Conservation (phyloP, 495 filamentous ascomycete species). For the Staphylotrichum tortipilum region DNA sequence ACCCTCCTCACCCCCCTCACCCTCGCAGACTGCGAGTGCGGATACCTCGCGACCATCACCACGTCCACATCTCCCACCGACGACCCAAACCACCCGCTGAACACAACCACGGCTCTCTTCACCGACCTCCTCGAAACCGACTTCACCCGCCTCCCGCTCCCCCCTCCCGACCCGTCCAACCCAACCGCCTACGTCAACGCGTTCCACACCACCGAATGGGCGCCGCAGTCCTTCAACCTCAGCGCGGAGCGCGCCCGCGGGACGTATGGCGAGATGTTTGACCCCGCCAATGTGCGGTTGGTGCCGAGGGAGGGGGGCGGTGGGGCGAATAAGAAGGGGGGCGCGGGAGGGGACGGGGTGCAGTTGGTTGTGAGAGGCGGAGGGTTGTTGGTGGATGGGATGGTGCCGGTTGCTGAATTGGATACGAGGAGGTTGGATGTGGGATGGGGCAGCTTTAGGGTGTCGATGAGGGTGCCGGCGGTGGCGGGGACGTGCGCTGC, state of each 20-base stretch:
- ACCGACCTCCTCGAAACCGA: slow-evolving; percentile 63
- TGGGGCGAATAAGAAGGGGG: slow-evolving; percentile 21
- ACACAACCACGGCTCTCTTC: slow-evolving; percentile 40
- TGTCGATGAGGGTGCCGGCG: slow-evolving; percentile 52
- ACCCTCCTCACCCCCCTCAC: slow-evolving; percentile 8
- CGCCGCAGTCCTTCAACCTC: slow-evolving; percentile 55
- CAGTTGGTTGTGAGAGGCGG: slow-evolving; percentile 49
- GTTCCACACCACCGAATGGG: slow-evolving; percentile 48
- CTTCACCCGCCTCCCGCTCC: slow-evolving; percentile 50
- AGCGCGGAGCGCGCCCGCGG: slow-evolving; percentile 45
- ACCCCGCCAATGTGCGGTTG: slow-evolving; percentile 38
- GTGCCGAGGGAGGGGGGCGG: slow-evolving; percentile 24
- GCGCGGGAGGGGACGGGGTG: slow-evolving; percentile 33
- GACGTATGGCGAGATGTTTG: slow-evolving; percentile 55
- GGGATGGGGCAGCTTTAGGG: slow-evolving; percentile 56
- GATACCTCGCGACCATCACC: slow-evolving; percentile 41
- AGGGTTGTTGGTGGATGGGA: slow-evolving; percentile 34
- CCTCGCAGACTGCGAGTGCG: slow-evolving; percentile 59
- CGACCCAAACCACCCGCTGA: slow-evolving; percentile 1
- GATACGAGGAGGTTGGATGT: slow-evolving; percentile 50
- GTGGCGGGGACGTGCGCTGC: slow-evolving; percentile 60
- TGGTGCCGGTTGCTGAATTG: slow-evolving; percentile 54
- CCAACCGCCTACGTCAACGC: slow-evolving; percentile 38
- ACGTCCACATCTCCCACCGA: slow-evolving; percentile 7
- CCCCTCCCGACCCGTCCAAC: too few relatives aligned